These are phyloP conservation scores for Penstemon barbatus DNA, from an alignment of 257 asterid species.

Conservation along the genomic window DNA sequence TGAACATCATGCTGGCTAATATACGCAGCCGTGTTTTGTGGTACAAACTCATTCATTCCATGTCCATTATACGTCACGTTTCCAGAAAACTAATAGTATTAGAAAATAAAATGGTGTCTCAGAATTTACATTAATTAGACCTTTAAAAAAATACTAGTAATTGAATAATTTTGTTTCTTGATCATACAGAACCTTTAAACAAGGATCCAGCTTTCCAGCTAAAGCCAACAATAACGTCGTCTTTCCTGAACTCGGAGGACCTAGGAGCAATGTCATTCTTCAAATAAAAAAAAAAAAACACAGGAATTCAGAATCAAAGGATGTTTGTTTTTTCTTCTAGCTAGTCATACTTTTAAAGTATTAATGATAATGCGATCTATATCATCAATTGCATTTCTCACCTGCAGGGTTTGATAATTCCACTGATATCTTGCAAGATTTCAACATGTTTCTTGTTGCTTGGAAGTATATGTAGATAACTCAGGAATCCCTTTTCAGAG, in stretches of 20 bases:
- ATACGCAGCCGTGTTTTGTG: constrained; percentile 47
- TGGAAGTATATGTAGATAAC: constrained; percentile 28
- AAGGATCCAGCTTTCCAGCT: constrained; percentile 37
- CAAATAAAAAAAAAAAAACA: not conserved
- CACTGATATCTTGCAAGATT: constrained; percentile 41
- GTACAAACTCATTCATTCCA: constrained; percentile 42
- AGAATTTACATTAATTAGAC: too few species aligned
- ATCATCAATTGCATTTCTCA: constrained; percentile 7
- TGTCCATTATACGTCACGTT: constrained; percentile 50
- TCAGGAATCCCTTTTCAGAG: constrained; percentile 30
- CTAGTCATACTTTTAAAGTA: too few species aligned
- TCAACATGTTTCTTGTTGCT: constrained; percentile 39
- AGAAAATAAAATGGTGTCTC: not conserved
- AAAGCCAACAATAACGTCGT: constrained; percentile 41
- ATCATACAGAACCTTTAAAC: constrained; percentile 26
- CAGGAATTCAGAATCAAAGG: not conserved
- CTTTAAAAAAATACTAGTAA: too few species aligned
- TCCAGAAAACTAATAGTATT: constrained; percentile 36
- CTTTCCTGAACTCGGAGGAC: constrained; percentile 53
- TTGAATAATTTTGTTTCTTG: too few species aligned
- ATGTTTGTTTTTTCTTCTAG: not conserved
- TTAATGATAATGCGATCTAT: not conserved
- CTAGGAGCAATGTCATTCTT: constrained; percentile 45
- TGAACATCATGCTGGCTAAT: constrained; percentile 51
- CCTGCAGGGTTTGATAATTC: constrained; percentile 51